Evolutionary conservation across 1,284 basidiomycete genomes (phyloP).

Genomic region (Mycosarcoma maydis): DNA sequence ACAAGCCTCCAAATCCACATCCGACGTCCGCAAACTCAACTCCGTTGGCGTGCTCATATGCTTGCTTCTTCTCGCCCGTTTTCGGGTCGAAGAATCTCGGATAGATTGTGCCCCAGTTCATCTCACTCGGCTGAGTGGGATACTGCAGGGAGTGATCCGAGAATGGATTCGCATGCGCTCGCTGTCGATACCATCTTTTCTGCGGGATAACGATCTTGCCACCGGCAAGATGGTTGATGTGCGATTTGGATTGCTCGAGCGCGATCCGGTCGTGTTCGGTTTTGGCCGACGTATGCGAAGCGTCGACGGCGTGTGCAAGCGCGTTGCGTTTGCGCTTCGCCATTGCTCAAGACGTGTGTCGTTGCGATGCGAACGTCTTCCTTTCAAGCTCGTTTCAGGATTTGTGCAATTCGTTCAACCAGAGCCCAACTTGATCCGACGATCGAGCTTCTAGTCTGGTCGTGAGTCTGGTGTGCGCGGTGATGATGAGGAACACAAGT

Average conservation of each 20-base stretch:
- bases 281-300: conserved; percentile 21
- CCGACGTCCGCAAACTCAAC: conserved; percentile 98
- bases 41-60: conserved; percentile 65
- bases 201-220: conserved; percentile 68
- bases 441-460: too few species aligned
- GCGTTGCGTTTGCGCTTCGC: conserved; percentile 34
- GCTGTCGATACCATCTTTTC: conserved; percentile 96
- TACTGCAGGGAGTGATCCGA: conserved; percentile 93
- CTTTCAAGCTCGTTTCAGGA: too few species aligned
- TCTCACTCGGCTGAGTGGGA: conserved; percentile 79
- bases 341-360: too few species aligned
- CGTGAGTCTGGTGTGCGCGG: neutral
- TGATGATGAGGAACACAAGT: neutral
- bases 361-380: too few species aligned
- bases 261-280: conserved; percentile 35
- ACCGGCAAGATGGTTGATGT: conserved; percentile 54
- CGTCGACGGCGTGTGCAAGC: conserved; percentile 26
- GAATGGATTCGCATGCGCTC: conserved; percentile 98
- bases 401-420: too few species aligned
- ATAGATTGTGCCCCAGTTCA: conserved; percentile 88
- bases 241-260: conserved; percentile 39
- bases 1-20: conserved; percentile 95
- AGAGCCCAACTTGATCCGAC: too few species aligned
- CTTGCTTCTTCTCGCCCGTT: conserved; percentile 9
- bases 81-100: conserved; percentile 74